These are phyloP conservation scores for Geum urbanum DNA, from an alignment of 306 rosid species.

Conservation along the genomic window DNA sequence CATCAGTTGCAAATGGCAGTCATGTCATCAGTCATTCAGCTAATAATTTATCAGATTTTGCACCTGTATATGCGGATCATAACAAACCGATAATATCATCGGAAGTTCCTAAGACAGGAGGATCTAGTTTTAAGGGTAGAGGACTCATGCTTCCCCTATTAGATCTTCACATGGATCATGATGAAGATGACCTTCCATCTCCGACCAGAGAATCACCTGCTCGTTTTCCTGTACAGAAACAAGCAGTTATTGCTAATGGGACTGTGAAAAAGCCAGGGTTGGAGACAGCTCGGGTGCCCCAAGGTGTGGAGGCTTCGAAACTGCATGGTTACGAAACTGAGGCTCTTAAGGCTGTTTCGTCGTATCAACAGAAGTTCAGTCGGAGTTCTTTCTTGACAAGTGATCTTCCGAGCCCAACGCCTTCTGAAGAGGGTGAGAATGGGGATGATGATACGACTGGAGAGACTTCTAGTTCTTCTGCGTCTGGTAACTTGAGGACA, in stretches of 20 bases:
- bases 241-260: constrained; percentile 35
- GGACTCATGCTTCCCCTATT: constrained; percentile 68
- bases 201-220: constrained; percentile 76
- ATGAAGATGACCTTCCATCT: constrained; percentile 89
- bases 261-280: constrained; percentile 31
- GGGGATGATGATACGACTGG: constrained; percentile 49
- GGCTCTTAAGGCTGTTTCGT: constrained; percentile 80
- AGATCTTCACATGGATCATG: constrained; percentile 96
- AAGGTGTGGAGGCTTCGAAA: constrained; percentile 39
- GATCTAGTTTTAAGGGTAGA: constrained; percentile 53
- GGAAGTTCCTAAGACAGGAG: constrained; percentile 41
- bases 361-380: constrained; percentile 90
- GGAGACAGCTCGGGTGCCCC: constrained; percentile 36
- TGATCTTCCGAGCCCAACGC: constrained; percentile 99
- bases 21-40: constrained; percentile 33
- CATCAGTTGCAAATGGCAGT: constrained; percentile 24
- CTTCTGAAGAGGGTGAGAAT: constrained; percentile 64
- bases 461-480: constrained; percentile 69
- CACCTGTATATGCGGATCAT: constrained; percentile 20
- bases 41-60: constrained; percentile 31
- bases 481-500: constrained; percentile 30
- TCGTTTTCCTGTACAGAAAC: constrained; percentile 45
- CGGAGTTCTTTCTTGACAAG: constrained; percentile 55
- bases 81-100: constrained; percentile 20
- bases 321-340: constrained; percentile 72